Percentiles rank a stretch among this genome's conserved stretches.
Evolutionary conservation across 192 early-diverging fungal species (phyloP).

Genomic region (Gorgonomyces haynaldii): DNA sequence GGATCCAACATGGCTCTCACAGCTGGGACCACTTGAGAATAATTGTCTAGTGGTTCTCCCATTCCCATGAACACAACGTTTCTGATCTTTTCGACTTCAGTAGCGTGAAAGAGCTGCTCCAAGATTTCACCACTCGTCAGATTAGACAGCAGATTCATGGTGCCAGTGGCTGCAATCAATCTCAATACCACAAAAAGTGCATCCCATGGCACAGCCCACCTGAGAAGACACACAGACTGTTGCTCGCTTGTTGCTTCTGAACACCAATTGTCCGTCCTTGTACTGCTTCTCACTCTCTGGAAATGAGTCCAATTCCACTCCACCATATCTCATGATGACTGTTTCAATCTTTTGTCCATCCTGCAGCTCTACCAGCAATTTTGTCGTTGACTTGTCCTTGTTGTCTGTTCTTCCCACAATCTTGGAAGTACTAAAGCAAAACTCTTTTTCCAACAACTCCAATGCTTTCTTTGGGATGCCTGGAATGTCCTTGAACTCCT

Average conservation of each 20-base stretch:
- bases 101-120: conserved; percentile 43
- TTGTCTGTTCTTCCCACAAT: conserved; percentile 30
- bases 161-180: conserved; percentile 51
- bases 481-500: conserved; percentile 20
- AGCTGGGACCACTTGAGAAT: conserved; percentile 29
- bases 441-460: conserved; percentile 28
- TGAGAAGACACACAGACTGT: conserved; percentile 43
- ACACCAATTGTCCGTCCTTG: conserved; percentile 17
- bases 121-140: conserved; percentile 40
- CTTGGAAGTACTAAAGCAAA: conserved; percentile 28
- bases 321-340: conserved; percentile 48
- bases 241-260: conserved; percentile 35
- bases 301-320: conserved; percentile 26
- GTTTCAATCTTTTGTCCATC: conserved; percentile 43
- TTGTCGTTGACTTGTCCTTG: conserved; percentile 39
- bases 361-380: conserved; percentile 45
- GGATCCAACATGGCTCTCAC: conserved; percentile 38
- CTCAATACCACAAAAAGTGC: conserved; percentile 36
- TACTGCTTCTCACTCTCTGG: conserved; percentile 29
- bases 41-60: conserved; percentile 49
- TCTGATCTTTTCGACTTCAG: conserved; percentile 34
- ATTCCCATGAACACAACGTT: conserved; percentile 49
- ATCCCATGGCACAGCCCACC: conserved; percentile 45
- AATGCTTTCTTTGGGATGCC: conserved; percentile 27
- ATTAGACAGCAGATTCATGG: conserved; percentile 42